Conservation (phyloP, 768 basidiomycete species). For the Pisolithus microcarpus region DNA sequence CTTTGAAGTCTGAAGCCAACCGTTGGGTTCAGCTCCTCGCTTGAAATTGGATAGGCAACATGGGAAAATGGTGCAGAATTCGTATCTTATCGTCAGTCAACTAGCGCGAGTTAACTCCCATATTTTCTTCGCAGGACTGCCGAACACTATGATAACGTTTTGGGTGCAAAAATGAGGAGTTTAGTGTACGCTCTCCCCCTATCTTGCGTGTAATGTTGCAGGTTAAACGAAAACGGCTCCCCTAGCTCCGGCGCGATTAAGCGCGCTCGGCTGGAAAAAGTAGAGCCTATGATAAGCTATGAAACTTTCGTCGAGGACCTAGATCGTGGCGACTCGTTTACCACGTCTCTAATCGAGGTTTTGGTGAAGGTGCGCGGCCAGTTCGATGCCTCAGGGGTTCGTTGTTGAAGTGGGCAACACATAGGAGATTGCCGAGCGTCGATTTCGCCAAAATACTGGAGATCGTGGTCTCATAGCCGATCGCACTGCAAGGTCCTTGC, state of each 20-base stretch:
- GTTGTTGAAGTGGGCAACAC: slow-evolving; percentile 3
- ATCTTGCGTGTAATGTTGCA: neutral
- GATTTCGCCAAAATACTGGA: slow-evolving; percentile 40
- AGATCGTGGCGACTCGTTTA: slow-evolving; percentile 76
- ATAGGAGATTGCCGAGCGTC: slow-evolving; percentile 74
- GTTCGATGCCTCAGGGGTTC: neutral
- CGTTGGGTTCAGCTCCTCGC: too few relatives aligned
- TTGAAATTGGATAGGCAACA: slow-evolving; percentile 22
- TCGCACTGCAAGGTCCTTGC: slow-evolving; percentile 57
- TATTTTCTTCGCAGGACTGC: slow-evolving; percentile 48
- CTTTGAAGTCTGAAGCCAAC: too few relatives aligned
- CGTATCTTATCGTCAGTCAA: neutral
- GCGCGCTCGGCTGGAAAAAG: slow-evolving; percentile 57
- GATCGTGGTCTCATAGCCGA: slow-evolving; percentile 62
- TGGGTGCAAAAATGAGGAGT: slow-evolving; percentile 67
- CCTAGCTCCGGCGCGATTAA: slow-evolving; percentile 65
- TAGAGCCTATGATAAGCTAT: slow-evolving; percentile 60
- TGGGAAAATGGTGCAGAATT: slow-evolving; percentile 66
- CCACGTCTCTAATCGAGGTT: slow-evolving; percentile 64
- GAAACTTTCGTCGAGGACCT: slow-evolving; percentile 71
- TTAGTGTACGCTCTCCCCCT: slow-evolving; percentile 52
- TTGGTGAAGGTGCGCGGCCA: slow-evolving; percentile 60
- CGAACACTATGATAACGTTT: slow-evolving; percentile 65
- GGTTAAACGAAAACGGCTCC: slow-evolving; percentile 1
- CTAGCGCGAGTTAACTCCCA: slow-evolving; percentile 3